Base-by-base conservation (phyloP, 2,329 filamentous ascomycete genomes). In the Dendrostoma leiphaemia region DNA sequence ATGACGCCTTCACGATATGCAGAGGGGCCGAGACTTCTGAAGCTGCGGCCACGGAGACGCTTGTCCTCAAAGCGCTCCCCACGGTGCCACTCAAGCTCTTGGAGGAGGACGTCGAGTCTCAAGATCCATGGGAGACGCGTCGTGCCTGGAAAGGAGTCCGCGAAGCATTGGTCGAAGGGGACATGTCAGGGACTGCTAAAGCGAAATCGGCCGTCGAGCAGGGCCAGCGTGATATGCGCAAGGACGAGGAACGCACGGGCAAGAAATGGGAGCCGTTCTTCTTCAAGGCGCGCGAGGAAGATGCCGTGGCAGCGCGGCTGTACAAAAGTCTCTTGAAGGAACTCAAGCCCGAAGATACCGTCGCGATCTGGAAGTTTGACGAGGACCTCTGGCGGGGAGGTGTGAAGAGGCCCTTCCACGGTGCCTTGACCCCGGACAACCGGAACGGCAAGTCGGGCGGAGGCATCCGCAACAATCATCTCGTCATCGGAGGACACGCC, bases 1-100 rank as follows among this genome's bases (percentile, higher is more conserved):
- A 58, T 15, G 58, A 59, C 5, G 48, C 47, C 3, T 59, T 67
- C n/a, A 56, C 38, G 1, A 54, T 66, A 9, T 59, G 48, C 8
- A 59, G 65, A 21, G 40, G 53, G 12, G 19, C 54, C 2, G 31
- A 48, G 13, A 15, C 24, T 2, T 56, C 54, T 13, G 43, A 56
- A 17, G 49, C 34, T 4, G 45, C 37, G 19, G 34, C 26, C 3
- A 32, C 24, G 9, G 54, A 56, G n/a, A 48, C 37, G 10, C 31
- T 56, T 9, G 28, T 29, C 3, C 32, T 56, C 17, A 29, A 38
- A 13, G 54, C 48, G n/a, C 54, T 56, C 4, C 49, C 54, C 9
- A 53, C 54, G 15, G 43, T 40, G 8, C 49, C 54, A n/a, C 37
- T 45, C 19, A 19, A 48, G 26, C 54, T 45, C 17, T 47, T 53